Base-by-base conservation (phyloP, 2,329 filamentous ascomycete species). In the Neofusicoccum parvum region DNA sequence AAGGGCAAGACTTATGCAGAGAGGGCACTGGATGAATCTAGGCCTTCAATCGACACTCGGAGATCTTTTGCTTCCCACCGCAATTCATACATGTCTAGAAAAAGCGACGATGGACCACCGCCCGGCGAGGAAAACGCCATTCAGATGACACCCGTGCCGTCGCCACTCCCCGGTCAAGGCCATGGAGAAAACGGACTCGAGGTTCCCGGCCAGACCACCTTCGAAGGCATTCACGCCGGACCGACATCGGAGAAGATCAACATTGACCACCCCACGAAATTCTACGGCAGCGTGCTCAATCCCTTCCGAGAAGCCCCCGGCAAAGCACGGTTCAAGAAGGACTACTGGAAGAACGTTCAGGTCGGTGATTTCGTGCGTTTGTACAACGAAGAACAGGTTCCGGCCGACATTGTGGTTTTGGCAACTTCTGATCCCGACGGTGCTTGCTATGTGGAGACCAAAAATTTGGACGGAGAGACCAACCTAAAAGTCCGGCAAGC, bases 361-460 rank as follows among this genome's bases (percentile, higher is more conserved):
- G 95, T 99, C 9, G 95, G 95, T 54, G 95, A 99, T 78, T 98
- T 97, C 78, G 90, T 99, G 64, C 92, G 96, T 70, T 87, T 99
- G 59, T 98, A 97, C 80, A 97, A 96, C 73, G 91, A 97, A 70
- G 95, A 99, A 73, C 93, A 96, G 71, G 88, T 99, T 27, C 96
- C 95, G 1, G 94, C 95, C 54, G 95, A 99, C 78, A 83, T 99
- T 53, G 90, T 98, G 54, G 91, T 99, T 49, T 81, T 99, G 27
- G 92, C 95, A 2, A 98, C 95, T 0, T 97, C 95, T 2, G 95
- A 98, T 72, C 86, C 90, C 0, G 95, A 99, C 72, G 95, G 95
- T 59, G 92, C 92, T 43, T 99, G 95, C 79, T 99, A 97, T 72
- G 91, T 99, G 23, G 95, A 99, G 79, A 99, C 95, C 2, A 99